Evolutionary conservation across 228 moss, liverwort and hornwort species (phyloP).

Genomic region (Sphagnum fallax): DNA sequence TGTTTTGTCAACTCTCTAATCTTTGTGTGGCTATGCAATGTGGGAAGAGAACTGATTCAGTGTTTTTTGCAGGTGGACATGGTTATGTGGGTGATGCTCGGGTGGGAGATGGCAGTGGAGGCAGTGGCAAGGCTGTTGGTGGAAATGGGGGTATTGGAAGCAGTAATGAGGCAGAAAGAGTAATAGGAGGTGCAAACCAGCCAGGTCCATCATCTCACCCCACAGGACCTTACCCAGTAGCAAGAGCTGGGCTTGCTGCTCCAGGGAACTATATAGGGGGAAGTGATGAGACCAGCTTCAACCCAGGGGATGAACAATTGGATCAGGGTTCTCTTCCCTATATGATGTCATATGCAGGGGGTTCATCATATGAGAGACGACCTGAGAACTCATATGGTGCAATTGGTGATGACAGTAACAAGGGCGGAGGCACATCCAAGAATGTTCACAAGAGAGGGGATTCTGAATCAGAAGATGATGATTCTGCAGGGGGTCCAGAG

Average conservation of each 20-base stretch:
- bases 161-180: conserved; percentile 16
- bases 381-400: conserved; percentile 35
- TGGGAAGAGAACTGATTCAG: not conserved
- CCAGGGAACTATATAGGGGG: conserved; percentile 17
- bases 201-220: conserved; percentile 5
- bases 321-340: conserved; percentile 42
- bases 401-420: conserved; percentile 57
- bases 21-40: not conserved
- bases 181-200: conserved; percentile 24
- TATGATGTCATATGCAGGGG: conserved; percentile 32
- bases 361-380: conserved; percentile 26
- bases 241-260: conserved; percentile 17
- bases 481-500: conserved; percentile 79
- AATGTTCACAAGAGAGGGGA: conserved; percentile 72
- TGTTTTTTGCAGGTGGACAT: not conserved
- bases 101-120: conserved; percentile 11
- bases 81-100: conserved; percentile 23
- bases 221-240: no score
- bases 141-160: conserved; percentile 36
- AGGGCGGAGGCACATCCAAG: conserved; percentile 63
- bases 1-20: not conserved
- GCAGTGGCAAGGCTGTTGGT: conserved; percentile 8
- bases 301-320: conserved; percentile 32
- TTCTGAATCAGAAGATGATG: conserved; percentile 87
- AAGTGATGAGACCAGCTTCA: conserved; percentile 36